Base-by-base conservation (phyloP, 2,329 filamentous ascomycete species). In the Trichoderma breve region DNA sequence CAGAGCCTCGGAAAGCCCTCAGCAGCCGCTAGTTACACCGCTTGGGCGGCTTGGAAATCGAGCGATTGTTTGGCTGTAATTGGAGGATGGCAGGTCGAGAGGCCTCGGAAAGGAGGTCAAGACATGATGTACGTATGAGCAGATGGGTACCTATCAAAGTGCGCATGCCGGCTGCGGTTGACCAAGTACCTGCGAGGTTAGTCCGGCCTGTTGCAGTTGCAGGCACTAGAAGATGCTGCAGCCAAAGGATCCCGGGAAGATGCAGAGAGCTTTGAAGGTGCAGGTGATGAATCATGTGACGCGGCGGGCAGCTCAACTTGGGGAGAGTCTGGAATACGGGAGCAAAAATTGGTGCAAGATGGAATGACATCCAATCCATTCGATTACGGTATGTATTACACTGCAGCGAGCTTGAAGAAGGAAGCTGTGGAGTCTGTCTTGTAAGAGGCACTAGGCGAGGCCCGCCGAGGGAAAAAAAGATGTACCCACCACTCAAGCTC, bases 251-350 rank as follows among this genome's bases (percentile, higher is more conserved):
- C 24, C 51, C 18, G 64, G 70, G 26, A 39, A 26, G 62, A 71
- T 36, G 55, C 30, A 53, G 26, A 61, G 51, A 26, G 60, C 36
- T 7, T 39, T 24, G 12, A 57, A 72, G 71, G 58, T 63, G 71
- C 65, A 70, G 57, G 66, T 72, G 71, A 70, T 61, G 30, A 60
- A 72, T 72, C 71, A 72, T 70, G 71, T 72, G 71, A 72, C n/a
- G 53, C 43, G 24, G 24, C 15, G 28, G 58, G 58, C 68, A 28
- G 68, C 32, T 64, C 34, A 6, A 53, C n/a, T 53, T 53, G 47
- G n/a, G n/a, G 30, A 32, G 32, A 18, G 18, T 34, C 30, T 32
- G 57, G 28, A 34, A 26, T 15, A 34, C 32, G 14, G 21, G 6
- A 47, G n/a, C 55, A 61, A 36, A 51, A 43, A 43, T 43, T 26